phyloP scores from a whole-genome alignment of 441 rosid genomes.

The Brassica hybrid region DNA sequence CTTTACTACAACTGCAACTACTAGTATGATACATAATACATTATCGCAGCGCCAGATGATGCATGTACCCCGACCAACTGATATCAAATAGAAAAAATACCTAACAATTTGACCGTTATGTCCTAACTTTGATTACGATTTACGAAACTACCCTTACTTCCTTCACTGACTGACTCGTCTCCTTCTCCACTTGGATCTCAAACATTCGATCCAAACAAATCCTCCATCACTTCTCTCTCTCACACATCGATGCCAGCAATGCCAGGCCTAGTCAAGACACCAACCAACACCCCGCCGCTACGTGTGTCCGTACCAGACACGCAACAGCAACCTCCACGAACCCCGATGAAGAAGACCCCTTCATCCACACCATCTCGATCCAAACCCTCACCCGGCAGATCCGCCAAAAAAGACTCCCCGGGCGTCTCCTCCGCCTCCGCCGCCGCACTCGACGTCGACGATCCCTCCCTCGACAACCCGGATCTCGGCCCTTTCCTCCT shows the following conservation, averaged over 20 bases:
- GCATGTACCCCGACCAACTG: no score
- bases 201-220: conserved; percentile 28
- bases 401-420: conserved; percentile 72
- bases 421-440: conserved; percentile 39
- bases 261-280: conserved; percentile 93
- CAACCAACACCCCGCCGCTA: conserved; percentile 72
- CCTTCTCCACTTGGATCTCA: conserved; percentile 35
- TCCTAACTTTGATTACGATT: conserved; percentile 16
- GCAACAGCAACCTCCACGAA: conserved; percentile 45
- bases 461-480: conserved; percentile 88
- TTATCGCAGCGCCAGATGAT: no score
- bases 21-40: no score
- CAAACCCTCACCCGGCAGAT: conserved; percentile 75
- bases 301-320: conserved; percentile 66
- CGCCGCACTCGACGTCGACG: conserved; percentile 43
- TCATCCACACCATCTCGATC: conserved; percentile 79
- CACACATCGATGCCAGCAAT: conserved; percentile 46
- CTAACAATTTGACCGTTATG: background rate
- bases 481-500: conserved; percentile 98
- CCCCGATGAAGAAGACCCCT: conserved; percentile 52
- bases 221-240: background rate
- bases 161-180: conserved; percentile 40
- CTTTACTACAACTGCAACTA: no score
- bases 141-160: conserved; percentile 17
- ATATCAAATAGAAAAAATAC: no score